A percentile compares a stretch with the other conserved stretches of the same genome.
phyloP scores from a whole-genome alignment of 805 yeast species.

The Metschnikowia henanensis region DNA sequence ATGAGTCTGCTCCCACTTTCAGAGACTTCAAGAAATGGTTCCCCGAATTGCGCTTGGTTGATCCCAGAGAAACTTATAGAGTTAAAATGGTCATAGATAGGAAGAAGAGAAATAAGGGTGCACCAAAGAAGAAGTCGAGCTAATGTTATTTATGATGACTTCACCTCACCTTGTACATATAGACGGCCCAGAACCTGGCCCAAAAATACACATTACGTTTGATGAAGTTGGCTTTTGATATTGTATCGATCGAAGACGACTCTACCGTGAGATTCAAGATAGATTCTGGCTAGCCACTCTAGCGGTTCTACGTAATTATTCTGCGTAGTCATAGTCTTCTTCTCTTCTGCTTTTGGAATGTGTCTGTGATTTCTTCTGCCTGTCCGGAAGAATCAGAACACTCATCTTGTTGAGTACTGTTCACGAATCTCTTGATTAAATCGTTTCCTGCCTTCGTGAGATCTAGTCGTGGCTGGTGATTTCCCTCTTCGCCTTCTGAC shows the following conservation, averaged over 20 bases:
- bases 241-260: too few species aligned
- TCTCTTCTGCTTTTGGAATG: slow-evolving; percentile 15
- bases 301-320: background rate
- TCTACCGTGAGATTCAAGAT: too few species aligned
- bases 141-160: slow-evolving; percentile 1
- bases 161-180: slow-evolving; percentile 8
- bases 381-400: background rate
- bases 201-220: background rate
- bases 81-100: slow-evolving; percentile 59
- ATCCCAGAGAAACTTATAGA: slow-evolving; percentile 71
- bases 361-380: slow-evolving; percentile 15
- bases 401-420: background rate
- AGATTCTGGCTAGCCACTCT: background rate
- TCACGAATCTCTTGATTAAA: background rate
- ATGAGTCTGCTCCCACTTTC: slow-evolving; percentile 65
- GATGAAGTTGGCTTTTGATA: background rate
- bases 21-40: slow-evolving; percentile 56
- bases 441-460: background rate
- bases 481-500: too few species aligned
- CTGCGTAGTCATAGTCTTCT: background rate
- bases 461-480: too few species aligned
- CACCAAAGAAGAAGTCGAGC: slow-evolving; percentile 66
- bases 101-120: slow-evolving; percentile 87
- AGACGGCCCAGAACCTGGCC: background rate
- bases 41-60: slow-evolving; percentile 52